Base-by-base conservation (phyloP, 2,329 filamentous ascomycete species). In the Talaromyces sp. region DNA sequence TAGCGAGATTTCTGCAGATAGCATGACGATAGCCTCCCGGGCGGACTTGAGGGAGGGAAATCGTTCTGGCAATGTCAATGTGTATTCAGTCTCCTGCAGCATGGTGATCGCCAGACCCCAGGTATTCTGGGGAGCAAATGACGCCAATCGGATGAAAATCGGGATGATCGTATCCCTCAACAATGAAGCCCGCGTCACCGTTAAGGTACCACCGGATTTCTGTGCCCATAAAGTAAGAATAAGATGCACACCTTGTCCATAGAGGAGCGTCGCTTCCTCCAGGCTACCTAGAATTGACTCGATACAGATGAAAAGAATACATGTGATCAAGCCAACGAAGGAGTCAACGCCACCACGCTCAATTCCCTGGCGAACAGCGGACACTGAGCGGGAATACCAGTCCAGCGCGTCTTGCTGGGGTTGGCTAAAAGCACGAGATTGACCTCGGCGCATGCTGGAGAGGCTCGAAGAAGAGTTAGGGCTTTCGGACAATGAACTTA, bases 401-500 rank as follows among this genome's bases (percentile, higher is more conserved):
- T 45, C 58, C 54, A 76, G 43, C 0, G 73, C 73, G 25, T 76
- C 73, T 61, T 64, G 69, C 13, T 72, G 73, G 8, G 64, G 69
- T 29, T 69, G 69, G 8, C 34, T 40, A 8, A 25, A 15, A 51
- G 17, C 25, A 11, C 13, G 58, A 53, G 36, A 38, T 19, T 54
- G n/a, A 27, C 19, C 34, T 15, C 36, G 53, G 19, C 7, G 17
- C 34, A 6, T 22, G 15, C 25, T 29, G 25, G 27, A 8, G 11
- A n/a, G 29, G 22, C 4, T 29, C 19, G n/a, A n/a, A 25, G 60
- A 68, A 4, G 56, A 53, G 11, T 65, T 68, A 13, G 69, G 69
- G 5, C 62, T 63, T 31, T 79, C 77, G 49, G 74, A 76, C 6
- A 79, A 65, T 11, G 74, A 69, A 63, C 76, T 77, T n/a, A 78